These are phyloP conservation scores for Globisporangium orthogonon DNA, from an alignment of 352 stramenopile species.

Conservation along the genomic window DNA sequence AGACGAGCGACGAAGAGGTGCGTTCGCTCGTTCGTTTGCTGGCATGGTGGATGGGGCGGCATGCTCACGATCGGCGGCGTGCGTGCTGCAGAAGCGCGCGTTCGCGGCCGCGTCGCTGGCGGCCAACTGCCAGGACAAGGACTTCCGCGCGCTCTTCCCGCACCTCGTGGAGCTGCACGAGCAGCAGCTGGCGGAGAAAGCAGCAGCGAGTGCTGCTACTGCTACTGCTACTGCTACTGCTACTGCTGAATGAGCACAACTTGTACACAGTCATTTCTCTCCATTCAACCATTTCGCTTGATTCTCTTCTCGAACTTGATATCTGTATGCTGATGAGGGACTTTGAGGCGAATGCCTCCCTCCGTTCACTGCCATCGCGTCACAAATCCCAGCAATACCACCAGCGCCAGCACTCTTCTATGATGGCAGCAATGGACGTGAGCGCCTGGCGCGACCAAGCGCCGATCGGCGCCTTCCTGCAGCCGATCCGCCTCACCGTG, in stretches of 20 bases:
- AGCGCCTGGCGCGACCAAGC: slow-evolving; percentile 25
- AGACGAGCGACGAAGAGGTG: slow-evolving; percentile 68
- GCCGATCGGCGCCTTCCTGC: slow-evolving; percentile 34
- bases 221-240: too few relatives aligned
- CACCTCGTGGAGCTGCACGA: slow-evolving; percentile 66
- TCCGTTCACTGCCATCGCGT: too few relatives aligned
- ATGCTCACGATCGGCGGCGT: too few relatives aligned
- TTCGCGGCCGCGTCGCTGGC: slow-evolving; percentile 63
- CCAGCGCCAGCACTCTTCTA: neutral
- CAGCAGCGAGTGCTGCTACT: neutral
- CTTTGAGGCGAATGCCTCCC: too few relatives aligned
- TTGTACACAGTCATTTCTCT: neutral
- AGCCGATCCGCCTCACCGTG: slow-evolving; percentile 38
- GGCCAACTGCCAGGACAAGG: slow-evolving; percentile 77
- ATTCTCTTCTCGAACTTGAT: too few relatives aligned
- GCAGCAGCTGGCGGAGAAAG: slow-evolving; percentile 5
- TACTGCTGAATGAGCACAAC: neutral
- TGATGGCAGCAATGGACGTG: slow-evolving; percentile 7
- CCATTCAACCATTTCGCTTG: neutral
- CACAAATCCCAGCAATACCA: neutral
- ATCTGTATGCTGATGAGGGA: too few relatives aligned
- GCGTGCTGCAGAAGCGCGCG: slow-evolving; percentile 43
- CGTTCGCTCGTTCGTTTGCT: neutral
- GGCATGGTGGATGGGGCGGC: neutral
- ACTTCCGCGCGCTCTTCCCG: slow-evolving; percentile 81